Evolutionary conservation across 306 rosid species (phyloP), one percentile per base, ranked within the genome.

Genomic region (Castanea crenata): DNA sequence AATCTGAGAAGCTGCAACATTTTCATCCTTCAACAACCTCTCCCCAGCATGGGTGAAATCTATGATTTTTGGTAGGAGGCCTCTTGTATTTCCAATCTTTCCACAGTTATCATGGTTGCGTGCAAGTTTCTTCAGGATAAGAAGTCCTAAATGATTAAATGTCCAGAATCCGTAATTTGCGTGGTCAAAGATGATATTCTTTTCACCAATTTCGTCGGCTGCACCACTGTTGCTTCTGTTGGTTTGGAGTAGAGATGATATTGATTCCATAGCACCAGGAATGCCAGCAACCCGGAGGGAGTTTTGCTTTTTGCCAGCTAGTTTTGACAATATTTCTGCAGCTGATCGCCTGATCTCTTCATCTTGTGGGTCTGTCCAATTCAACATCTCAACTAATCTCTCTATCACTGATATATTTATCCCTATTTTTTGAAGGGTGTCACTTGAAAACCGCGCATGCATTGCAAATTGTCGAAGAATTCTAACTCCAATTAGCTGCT

Each of bases 191-290:
- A 83, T 12, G 76, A 81, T 67, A 38, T 86, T 85, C 86, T 91
- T 94, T 79, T 92, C 99, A 21, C 91, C 86, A 38, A 91, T 88
- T 78, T 96, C 99, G 58, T 93, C 96, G 5, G 92, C 88, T 55
- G 96, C 91, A 79, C 86, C 81, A 41, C 75, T 82, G 44, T 41
- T 79, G 71, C 71, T 87, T 86, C 99, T 83, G 83, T 84, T 80
- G 41, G 83, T 83, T 25, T 93, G 92, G 6, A 96, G 94, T 58
- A 96, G 89, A 62, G 97, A 89, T 34, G 99, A 91, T 31, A 96
- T 90, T 2, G 99, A 96, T 59, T 96, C 99, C 98, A 96, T 89
- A 19, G 97, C 93, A 14, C 98, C 99, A 0, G 98, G 92, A 52
- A 96, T 88, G 31, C 98, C 98, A 0, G 97, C 88, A 62, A 96